A percentile compares a stretch with the other conserved stretches of the same genome.
These are phyloP conservation scores for Vitis vinifera DNA, from an alignment of 164 flowering plant species.

Conservation along the genomic window ASM3070453v1 NC_081820.1:1104001-1104500, in stretches of 20 bases:
- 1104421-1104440: too few species aligned
- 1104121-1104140: background rate
- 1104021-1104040: constrained; percentile 75
- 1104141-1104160: too few species aligned
- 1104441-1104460: background rate
- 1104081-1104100: constrained; percentile 34
- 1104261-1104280: constrained; percentile 66
- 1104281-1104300: constrained; percentile 47
- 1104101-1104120: constrained; percentile 1
- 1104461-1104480: background rate
- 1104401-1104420: too few species aligned
- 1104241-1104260: constrained; percentile 94
- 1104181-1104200: background rate
- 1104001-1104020: constrained; percentile 79
- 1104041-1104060: constrained; percentile 68
- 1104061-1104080: constrained; percentile 69
- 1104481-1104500: too few species aligned
- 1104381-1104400: background rate
- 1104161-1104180: too few species aligned
- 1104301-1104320: background rate
- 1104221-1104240: constrained; percentile 81
- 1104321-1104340: too few species aligned
- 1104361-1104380: background rate
- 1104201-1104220: constrained; percentile 52
- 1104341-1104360: background rate